Conservation (phyloP, 1,139 yeast genomes). For the Schwanniomyces etchellsii region DNA sequence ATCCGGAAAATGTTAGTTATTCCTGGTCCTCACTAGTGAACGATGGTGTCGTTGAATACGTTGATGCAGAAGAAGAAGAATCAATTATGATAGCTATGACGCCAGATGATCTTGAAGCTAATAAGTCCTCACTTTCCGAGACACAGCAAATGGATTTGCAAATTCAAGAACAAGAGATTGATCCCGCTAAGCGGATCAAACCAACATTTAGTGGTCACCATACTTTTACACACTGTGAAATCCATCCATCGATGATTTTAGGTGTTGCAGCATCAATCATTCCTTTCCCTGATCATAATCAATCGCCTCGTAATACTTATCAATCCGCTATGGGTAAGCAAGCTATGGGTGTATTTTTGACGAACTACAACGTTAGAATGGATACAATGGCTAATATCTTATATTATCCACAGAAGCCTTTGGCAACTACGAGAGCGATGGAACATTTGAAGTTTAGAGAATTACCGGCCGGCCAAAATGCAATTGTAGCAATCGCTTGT, state of each 20-base stretch:
- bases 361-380: constrained; percentile 95
- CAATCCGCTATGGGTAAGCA: constrained; percentile 99
- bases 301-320: constrained; percentile 98
- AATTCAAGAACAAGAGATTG: constrained; percentile 48
- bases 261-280: constrained; percentile 98
- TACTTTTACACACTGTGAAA: constrained; percentile 97
- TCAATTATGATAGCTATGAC: constrained; percentile 98
- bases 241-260: constrained; percentile 96
- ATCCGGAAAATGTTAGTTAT: constrained; percentile 54
- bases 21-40: constrained; percentile 83
- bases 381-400: constrained; percentile 98
- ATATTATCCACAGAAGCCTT: constrained; percentile 97
- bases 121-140: constrained; percentile 46
- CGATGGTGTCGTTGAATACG: constrained; percentile 88
- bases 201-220: constrained; percentile 61
- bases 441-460: constrained; percentile 96
- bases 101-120: constrained; percentile 87
- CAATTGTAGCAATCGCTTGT: constrained; percentile 96
- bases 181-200: constrained; percentile 86
- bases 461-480: constrained; percentile 98
- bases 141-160: constrained; percentile 38
- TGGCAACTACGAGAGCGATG: constrained; percentile 99
- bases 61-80: constrained; percentile 97
- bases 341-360: constrained; percentile 99
- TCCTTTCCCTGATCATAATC: constrained; percentile 99